Conservation (phyloP, 192 early-diverging fungal genomes). For the Radiomyces spectabilis region DNA sequence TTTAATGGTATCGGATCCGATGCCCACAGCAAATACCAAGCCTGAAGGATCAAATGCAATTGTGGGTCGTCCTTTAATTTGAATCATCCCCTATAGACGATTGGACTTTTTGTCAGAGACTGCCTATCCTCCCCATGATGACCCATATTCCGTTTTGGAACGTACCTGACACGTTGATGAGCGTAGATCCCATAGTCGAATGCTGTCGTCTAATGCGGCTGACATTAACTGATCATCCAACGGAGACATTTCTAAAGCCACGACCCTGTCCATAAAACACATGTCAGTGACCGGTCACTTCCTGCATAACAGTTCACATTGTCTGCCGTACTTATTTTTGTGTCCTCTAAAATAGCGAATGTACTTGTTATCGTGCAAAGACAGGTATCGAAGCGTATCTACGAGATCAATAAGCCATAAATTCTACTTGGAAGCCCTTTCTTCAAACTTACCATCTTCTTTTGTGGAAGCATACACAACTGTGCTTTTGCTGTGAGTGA, state of each 20-base stretch:
- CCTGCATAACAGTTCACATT: neutral
- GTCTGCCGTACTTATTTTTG: conserved; percentile 45
- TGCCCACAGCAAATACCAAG: conserved; percentile 29
- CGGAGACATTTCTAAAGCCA: conserved; percentile 75
- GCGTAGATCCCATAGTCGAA: conserved; percentile 83
- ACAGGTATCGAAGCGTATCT: conserved; percentile 92
- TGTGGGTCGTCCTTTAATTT: conserved; percentile 31
- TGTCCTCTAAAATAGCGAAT: conserved; percentile 92
- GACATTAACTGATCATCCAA: conserved; percentile 77
- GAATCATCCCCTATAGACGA: conserved; percentile 25
- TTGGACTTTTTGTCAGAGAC: too few species aligned
- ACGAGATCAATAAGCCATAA: too few species aligned
- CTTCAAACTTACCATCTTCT: conserved; percentile 61
- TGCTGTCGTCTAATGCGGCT: conserved; percentile 66
- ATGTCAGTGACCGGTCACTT: neutral
- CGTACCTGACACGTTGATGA: conserved; percentile 49
- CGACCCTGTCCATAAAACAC: conserved; percentile 44
- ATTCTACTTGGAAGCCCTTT: too few species aligned
- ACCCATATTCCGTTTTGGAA: too few species aligned
- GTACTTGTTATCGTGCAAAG: conserved; percentile 91
- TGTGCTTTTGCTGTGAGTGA: conserved; percentile 73
- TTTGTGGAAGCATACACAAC: conserved; percentile 94
- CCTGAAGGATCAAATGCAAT: conserved; percentile 78
- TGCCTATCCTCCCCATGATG: too few species aligned
- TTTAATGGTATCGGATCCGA: neutral